Conservation (phyloP, 805 yeast genomes). For the Candida palmyrensis region DNA sequence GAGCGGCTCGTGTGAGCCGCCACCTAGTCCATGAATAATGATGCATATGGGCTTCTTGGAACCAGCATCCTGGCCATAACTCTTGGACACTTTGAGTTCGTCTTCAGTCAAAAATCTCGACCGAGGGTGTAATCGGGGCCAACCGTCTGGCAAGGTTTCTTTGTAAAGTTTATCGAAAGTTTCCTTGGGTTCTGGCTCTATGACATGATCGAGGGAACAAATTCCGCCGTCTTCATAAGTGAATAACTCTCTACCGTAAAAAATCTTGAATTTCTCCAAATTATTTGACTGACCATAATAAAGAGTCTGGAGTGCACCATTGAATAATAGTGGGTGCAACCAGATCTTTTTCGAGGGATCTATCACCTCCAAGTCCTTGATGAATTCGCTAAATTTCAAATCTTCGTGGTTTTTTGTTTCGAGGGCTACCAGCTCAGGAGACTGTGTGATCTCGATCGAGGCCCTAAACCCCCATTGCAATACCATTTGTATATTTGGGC, state of each 20-base stretch:
- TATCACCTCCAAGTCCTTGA: constrained; percentile 15
- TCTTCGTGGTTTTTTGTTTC: constrained; percentile 6
- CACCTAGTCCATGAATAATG: constrained; percentile 72
- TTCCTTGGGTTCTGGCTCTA: constrained; percentile 30
- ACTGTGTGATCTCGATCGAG: constrained; percentile 20
- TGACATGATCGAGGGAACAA: constrained; percentile 70
- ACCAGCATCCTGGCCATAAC: constrained; percentile 16
- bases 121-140: constrained; percentile 40
- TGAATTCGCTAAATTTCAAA: constrained; percentile 11
- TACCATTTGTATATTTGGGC: constrained; percentile 5
- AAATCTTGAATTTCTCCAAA: constrained; percentile 47
- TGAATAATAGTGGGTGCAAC: constrained; percentile 59
- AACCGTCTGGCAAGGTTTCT: constrained; percentile 29
- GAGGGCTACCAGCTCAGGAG: constrained; percentile 14
- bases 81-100: constrained; percentile 34
- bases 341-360: constrained; percentile 35
- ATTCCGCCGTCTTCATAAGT: constrained; percentile 62
- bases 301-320: constrained; percentile 76
- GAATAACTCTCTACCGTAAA: constrained; percentile 70
- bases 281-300: constrained; percentile 55
- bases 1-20: constrained; percentile 80
- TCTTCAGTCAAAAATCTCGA: constrained; percentile 47
- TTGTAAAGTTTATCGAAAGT: constrained; percentile 19
- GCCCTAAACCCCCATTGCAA: constrained; percentile 38
- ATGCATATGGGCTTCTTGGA: constrained; percentile 54